Conservation (phyloP, 345 rosid species). For the Clausena lansium region DNA sequence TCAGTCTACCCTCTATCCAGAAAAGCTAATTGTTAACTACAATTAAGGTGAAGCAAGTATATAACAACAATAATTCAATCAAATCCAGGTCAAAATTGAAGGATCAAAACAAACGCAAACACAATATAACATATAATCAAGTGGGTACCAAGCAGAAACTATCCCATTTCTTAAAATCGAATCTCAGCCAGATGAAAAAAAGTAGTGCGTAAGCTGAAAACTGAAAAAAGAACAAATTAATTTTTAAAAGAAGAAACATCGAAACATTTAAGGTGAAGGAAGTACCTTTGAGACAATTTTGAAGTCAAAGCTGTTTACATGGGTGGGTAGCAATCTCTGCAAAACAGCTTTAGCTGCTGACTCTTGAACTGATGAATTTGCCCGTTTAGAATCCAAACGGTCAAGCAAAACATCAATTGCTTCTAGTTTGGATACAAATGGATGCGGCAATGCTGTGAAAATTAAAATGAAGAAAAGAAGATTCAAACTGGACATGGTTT, state of each 20-base stretch:
- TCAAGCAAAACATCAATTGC: constrained; percentile 41
- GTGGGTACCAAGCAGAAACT: background rate
- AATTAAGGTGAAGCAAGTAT: background rate
- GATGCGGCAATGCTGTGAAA: constrained; percentile 8
- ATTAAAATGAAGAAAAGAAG: constrained; percentile 21
- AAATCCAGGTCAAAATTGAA: background rate
- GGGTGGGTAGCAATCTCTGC: constrained; percentile 69
- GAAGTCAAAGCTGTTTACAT: constrained; percentile 61
- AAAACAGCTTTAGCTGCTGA: constrained; percentile 72
- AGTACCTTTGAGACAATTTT: constrained; percentile 67
- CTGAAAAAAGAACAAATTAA: background rate
- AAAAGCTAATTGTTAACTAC: background rate
- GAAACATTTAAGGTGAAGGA: background rate
- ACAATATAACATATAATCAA: no score
- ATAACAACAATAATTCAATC: background rate
- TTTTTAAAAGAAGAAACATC: background rate
- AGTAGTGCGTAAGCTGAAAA: background rate
- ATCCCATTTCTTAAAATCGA: background rate
- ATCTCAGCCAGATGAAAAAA: background rate
- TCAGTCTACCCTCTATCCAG: background rate
- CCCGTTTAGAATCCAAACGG: constrained; percentile 62
- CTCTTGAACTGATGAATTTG: constrained; percentile 56
- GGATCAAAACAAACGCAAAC: background rate
- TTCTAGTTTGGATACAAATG: constrained; percentile 23
- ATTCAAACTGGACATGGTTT: constrained; percentile 10